phyloP scores from a whole-genome alignment of 805 yeast species.

The Priceomyces castillae region DNA sequence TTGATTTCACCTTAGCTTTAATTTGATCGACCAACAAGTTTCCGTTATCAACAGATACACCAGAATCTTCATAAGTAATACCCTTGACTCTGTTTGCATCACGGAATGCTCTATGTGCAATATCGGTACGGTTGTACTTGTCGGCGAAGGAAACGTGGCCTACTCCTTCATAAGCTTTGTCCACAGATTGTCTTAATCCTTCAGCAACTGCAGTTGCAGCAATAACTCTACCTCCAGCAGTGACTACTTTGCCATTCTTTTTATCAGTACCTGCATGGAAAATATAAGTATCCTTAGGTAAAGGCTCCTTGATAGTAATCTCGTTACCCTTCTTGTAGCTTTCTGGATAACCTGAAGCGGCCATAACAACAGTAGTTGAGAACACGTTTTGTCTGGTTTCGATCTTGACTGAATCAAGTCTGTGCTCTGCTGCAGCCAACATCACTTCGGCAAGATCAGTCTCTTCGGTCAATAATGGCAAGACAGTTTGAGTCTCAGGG shows the following conservation, averaged over 20 bases:
- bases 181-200: slow-evolving; percentile 75
- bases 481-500: slow-evolving; percentile 97
- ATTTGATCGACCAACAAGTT: slow-evolving; percentile 86
- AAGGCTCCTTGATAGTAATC: slow-evolving; percentile 52
- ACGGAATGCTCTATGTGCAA: slow-evolving; percentile 94
- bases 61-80: slow-evolving; percentile 91
- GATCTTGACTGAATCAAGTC: slow-evolving; percentile 77
- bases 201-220: slow-evolving; percentile 87
- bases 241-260: slow-evolving; percentile 58
- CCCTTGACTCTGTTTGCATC: slow-evolving; percentile 34
- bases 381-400: slow-evolving; percentile 54
- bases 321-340: slow-evolving; percentile 80
- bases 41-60: slow-evolving; percentile 97
- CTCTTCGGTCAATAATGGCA: slow-evolving; percentile 76
- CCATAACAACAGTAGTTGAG: slow-evolving; percentile 90
- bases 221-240: slow-evolving; percentile 96
- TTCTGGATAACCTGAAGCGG: slow-evolving; percentile 98
- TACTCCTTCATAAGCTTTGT: slow-evolving; percentile 83
- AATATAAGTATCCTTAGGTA: slow-evolving; percentile 62
- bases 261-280: slow-evolving; percentile 96
- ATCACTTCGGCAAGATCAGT: slow-evolving; percentile 93
- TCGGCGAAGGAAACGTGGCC: slow-evolving; percentile 67
- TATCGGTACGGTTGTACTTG: slow-evolving; percentile 85
- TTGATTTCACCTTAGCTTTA: slow-evolving; percentile 85
- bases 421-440: slow-evolving; percentile 90